These are phyloP conservation scores for Hanseniaspora valbyensis DNA, from an alignment of 805 yeast genomes.

Conservation along the genomic window DNA sequence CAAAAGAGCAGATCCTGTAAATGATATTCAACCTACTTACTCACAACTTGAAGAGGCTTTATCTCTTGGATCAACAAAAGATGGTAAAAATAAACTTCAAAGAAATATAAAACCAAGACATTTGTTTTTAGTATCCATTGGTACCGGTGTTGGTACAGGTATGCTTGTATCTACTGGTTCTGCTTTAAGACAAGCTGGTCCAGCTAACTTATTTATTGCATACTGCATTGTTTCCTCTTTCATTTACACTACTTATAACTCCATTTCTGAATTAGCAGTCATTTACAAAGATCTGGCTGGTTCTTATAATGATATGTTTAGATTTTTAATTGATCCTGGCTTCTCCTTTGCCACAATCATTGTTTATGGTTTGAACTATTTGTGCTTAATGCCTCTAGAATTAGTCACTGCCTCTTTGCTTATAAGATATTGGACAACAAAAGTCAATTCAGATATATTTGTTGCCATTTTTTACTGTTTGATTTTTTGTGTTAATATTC, in stretches of 20 bases:
- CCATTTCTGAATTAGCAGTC: slow-evolving; percentile 62
- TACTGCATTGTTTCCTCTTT: slow-evolving; percentile 50
- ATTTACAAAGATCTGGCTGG: slow-evolving; percentile 52
- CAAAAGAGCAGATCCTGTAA: not conserved
- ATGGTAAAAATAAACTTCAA: not conserved
- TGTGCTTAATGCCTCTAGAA: slow-evolving; percentile 56
- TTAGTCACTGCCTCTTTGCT: slow-evolving; percentile 52
- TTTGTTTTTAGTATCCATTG: slow-evolving; percentile 10
- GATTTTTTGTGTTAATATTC: slow-evolving; percentile 35
- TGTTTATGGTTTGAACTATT: slow-evolving; percentile 58
- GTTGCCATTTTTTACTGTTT: slow-evolving; percentile 47
- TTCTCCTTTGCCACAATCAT: slow-evolving; percentile 64
- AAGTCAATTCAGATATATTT: slow-evolving; percentile 45
- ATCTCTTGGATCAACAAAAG: not conserved
- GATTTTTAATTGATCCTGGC: slow-evolving; percentile 54
- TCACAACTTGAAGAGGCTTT: slow-evolving; percentile 24
- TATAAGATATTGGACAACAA: slow-evolving; percentile 41
- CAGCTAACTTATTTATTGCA: slow-evolving; percentile 50
- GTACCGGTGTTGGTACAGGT: slow-evolving; percentile 72
- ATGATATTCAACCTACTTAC: slow-evolving; percentile 2
- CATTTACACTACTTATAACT: slow-evolving; percentile 47
- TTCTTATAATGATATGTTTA: slow-evolving; percentile 48
- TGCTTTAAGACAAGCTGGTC: slow-evolving; percentile 51
- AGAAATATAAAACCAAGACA: slow-evolving; percentile 15
- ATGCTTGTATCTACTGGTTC: slow-evolving; percentile 58